Percentiles rank a stretch among this genome's conserved stretches.
phyloP scores from a whole-genome alignment of 2,329 filamentous ascomycete genomes.

The Arthroderma uncinatum region DNA sequence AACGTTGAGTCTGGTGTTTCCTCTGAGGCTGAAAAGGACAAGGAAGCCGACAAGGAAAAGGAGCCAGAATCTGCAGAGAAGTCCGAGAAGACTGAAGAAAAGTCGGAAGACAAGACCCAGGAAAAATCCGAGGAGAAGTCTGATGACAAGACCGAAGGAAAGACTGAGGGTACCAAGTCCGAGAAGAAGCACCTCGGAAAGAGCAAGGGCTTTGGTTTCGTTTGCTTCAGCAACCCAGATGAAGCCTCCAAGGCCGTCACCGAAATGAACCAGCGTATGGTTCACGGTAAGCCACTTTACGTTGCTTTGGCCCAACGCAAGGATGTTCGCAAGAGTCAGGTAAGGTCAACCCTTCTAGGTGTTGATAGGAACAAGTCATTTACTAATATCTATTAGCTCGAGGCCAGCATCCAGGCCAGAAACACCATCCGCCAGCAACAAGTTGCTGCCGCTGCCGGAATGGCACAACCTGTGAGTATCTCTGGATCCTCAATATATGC shows the following conservation, averaged over 20 bases:
- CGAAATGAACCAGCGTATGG: conserved; percentile 99
- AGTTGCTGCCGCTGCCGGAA: conserved; percentile 77
- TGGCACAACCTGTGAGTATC: conserved; percentile 51
- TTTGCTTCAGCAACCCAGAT: conserved; percentile 99
- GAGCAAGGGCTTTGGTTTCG: conserved; percentile 99
- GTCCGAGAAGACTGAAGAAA: conserved; percentile 38
- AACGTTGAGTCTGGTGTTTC: conserved; percentile 20
- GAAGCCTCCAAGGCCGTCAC: conserved; percentile 98
- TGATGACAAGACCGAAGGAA: conserved; percentile 40
- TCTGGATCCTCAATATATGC: conserved; percentile 11
- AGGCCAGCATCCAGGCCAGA: conserved; percentile 97
- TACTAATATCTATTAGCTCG: conserved; percentile 44
- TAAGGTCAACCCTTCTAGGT: conserved; percentile 14
- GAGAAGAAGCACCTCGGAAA: conserved; percentile 69
- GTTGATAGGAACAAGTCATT: neutral
- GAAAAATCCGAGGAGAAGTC: neutral
- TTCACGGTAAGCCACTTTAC: conserved; percentile 91
- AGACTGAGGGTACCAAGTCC: conserved; percentile 43
- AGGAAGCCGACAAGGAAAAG: conserved; percentile 42
- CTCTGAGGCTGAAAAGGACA: conserved; percentile 41
- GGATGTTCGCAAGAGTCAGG: conserved; percentile 95
- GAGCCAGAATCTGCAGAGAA: conserved; percentile 39
- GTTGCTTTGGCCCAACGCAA: conserved; percentile 98
- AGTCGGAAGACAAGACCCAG: conserved; percentile 24
- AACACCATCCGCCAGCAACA: conserved; percentile 99